Evolutionary conservation across 257 asterid species (phyloP).

Genomic region (Gardenia jasminoides): DNA sequence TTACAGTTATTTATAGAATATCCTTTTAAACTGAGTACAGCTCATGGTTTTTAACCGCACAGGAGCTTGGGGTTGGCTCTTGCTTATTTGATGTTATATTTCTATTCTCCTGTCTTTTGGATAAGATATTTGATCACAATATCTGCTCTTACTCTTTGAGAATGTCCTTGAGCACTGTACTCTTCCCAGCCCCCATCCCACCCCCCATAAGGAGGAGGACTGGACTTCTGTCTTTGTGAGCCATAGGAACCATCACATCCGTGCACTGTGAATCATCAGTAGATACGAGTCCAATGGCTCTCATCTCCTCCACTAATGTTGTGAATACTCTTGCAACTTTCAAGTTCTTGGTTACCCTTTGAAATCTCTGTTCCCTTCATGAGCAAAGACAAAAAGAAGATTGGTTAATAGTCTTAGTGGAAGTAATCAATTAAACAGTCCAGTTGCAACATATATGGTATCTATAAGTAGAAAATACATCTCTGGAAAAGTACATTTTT

Average conservation of each 20-base stretch:
- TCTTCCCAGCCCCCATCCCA: slow-evolving; percentile 97
- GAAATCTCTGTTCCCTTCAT: slow-evolving; percentile 83
- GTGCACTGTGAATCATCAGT: slow-evolving; percentile 88
- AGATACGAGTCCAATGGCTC: slow-evolving; percentile 80
- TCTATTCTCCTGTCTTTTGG: not conserved
- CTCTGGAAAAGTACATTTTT: not conserved
- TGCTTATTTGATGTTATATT: not conserved
- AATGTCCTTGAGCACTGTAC: slow-evolving; percentile 89
- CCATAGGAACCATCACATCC: slow-evolving; percentile 97
- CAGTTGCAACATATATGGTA: not conserved
- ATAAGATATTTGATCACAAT: not conserved
- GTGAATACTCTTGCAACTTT: slow-evolving; percentile 92
- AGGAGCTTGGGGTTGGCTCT: not conserved
- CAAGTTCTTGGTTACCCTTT: slow-evolving; percentile 91
- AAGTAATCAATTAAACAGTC: too few species aligned
- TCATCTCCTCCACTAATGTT: slow-evolving; percentile 96
- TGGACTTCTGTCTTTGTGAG: slow-evolving; percentile 86
- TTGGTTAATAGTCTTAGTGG: not conserved
- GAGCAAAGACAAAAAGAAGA: slow-evolving; percentile 2
- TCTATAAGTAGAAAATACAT: not conserved
- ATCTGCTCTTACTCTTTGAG: slow-evolving; percentile 76
- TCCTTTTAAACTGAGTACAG: not conserved
- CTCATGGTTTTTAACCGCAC: not conserved
- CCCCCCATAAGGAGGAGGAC: slow-evolving; percentile 98
- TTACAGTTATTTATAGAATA: not conserved